These are phyloP conservation scores for Claviceps pazoutovae DNA, from an alignment of 2,329 filamentous ascomycete species.

Conservation along the genomic window DNA sequence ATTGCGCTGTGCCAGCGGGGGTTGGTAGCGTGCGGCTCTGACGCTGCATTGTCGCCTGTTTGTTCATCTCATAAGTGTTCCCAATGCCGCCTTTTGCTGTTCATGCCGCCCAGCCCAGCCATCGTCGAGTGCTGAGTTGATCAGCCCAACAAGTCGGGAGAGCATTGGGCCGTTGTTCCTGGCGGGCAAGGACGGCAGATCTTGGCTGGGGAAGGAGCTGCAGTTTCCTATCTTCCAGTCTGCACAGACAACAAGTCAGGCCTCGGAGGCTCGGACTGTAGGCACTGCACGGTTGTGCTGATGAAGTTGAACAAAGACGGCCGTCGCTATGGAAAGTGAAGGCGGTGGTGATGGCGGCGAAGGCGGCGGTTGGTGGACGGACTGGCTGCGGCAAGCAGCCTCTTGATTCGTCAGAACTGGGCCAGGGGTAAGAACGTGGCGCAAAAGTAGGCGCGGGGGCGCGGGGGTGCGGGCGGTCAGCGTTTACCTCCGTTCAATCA, in stretches of 20 bases:
- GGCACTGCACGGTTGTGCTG: background rate
- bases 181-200: background rate
- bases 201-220: background rate
- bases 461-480: background rate
- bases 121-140: background rate
- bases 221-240: too few relatives aligned
- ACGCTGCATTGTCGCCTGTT: background rate
- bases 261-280: background rate
- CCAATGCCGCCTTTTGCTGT: background rate
- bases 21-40: background rate
- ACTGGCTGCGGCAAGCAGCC: background rate
- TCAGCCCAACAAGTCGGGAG: background rate
- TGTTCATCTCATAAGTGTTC: background rate
- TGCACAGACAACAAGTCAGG: background rate
- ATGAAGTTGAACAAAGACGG: background rate
- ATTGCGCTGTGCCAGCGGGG: background rate
- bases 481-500: background rate
- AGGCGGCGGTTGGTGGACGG: background rate
- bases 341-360: background rate
- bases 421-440: constrained; percentile 1
- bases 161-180: background rate
- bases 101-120: background rate
- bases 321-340: background rate
- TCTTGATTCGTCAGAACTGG: background rate
- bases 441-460: background rate